Evolutionary conservation across 2,329 filamentous ascomycete genomes (phyloP).

Genomic region (Nigrospora osmanthi): DNA sequence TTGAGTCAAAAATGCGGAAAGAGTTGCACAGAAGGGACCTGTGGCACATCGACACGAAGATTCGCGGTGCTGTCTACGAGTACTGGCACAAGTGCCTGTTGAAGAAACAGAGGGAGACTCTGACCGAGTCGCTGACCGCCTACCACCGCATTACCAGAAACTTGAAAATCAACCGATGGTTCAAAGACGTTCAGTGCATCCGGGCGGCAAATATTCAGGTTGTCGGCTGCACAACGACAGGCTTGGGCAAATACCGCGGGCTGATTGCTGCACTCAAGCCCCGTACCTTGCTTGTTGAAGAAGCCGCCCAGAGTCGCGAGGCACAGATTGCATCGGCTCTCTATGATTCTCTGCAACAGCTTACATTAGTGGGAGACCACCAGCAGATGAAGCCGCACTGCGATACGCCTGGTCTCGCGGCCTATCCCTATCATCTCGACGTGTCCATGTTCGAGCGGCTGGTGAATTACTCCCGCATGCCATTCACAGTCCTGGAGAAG

Average conservation of each 20-base stretch:
- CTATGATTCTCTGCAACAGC: constrained; percentile 42
- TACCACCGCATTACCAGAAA: constrained; percentile 43
- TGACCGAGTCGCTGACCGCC: constrained; percentile 40
- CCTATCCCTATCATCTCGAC: constrained; percentile 57
- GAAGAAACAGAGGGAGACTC: constrained; percentile 29
- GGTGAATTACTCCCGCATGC: constrained; percentile 50
- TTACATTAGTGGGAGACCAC: constrained; percentile 66
- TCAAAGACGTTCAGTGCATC: constrained; percentile 43
- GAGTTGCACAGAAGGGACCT: constrained; percentile 41
- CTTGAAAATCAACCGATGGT: constrained; percentile 49
- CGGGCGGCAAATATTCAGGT: constrained; percentile 33
- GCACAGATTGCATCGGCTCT: constrained; percentile 46
- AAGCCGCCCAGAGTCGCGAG: constrained; percentile 71
- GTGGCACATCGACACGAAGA: constrained; percentile 45
- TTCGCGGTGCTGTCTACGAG: constrained; percentile 60
- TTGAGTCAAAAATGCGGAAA: constrained; percentile 22
- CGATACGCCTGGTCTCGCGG: constrained; percentile 50
- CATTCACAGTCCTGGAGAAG: constrained; percentile 55
- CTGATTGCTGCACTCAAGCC: constrained; percentile 60
- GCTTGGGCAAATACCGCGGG: constrained; percentile 70
- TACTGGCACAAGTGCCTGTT: constrained; percentile 52
- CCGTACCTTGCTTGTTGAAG: constrained; percentile 65
- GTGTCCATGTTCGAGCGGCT: constrained; percentile 76
- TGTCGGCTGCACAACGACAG: constrained; percentile 67
- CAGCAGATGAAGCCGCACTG: constrained; percentile 69